Percentiles rank a stretch among this genome's conserved stretches.
Conservation (phyloP, 192 early-diverging fungal species). For the Linnemannia exigua region DNA sequence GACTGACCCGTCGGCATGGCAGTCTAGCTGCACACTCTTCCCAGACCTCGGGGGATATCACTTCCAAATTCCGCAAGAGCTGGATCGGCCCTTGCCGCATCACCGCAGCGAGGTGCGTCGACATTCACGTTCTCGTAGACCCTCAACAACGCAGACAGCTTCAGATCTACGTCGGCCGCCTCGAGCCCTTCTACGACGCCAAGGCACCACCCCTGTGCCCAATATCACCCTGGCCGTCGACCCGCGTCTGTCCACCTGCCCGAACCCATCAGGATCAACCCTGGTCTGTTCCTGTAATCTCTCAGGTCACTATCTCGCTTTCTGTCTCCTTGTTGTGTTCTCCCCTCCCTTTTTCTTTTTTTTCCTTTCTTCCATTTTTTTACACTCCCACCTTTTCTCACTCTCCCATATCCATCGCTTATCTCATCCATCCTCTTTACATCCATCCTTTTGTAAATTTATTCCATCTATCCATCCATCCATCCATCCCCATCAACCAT, state of each 20-base stretch:
- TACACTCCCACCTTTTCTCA: too few species aligned
- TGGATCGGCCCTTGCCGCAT: too few species aligned
- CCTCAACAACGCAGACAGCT: background rate
- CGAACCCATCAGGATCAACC: background rate
- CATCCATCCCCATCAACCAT: too few species aligned
- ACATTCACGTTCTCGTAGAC: conserved; percentile 1
- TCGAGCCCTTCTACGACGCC: conserved; percentile 13
- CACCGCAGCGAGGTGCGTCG: background rate
- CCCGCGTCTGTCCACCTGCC: conserved; percentile 13
- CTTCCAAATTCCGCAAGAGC: conserved; percentile 7
- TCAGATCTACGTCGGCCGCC: background rate
- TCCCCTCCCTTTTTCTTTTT: too few species aligned
- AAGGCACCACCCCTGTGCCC: background rate
- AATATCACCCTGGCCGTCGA: background rate
- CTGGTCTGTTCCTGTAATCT: too few species aligned
- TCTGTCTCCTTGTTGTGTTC: too few species aligned
- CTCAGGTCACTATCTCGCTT: too few species aligned
- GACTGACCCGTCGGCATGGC: background rate
- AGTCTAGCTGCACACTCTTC: conserved; percentile 10
- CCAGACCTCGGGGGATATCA: background rate
- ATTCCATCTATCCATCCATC: too few species aligned
- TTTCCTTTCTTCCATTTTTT: too few species aligned
- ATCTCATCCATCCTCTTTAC: too few species aligned
- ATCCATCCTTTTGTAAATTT: too few species aligned
- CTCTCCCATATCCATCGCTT: too few species aligned